A percentile compares a stretch with the other conserved stretches of the same genome.
These are phyloP conservation scores for Aspergillus wentii DNA, from an alignment of 495 filamentous ascomycete species.

Conservation along the genomic window DNA sequence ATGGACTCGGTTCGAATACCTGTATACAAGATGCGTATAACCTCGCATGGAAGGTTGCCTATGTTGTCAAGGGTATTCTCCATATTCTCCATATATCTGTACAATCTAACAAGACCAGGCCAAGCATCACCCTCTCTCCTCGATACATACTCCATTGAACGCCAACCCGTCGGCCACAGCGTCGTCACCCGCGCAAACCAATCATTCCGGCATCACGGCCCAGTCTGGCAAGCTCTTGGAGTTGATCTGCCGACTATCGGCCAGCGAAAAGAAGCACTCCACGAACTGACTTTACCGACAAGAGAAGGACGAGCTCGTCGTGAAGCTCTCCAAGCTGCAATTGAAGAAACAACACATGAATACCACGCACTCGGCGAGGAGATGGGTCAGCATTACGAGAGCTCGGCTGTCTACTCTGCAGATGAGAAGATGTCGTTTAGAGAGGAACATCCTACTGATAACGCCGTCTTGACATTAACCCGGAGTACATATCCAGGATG, in stretches of 20 bases:
- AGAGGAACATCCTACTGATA: constrained; percentile 23
- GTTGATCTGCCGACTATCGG: constrained; percentile 22
- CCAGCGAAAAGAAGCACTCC: constrained; percentile 21
- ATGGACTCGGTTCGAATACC: constrained; percentile 49
- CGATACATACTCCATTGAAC: constrained; percentile 38
- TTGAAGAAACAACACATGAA: constrained; percentile 40
- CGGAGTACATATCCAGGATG: constrained; percentile 44
- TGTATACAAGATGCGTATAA: constrained; percentile 54
- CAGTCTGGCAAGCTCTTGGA: constrained; percentile 43
- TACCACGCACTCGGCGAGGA: constrained; percentile 44
- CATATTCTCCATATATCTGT: constrained; percentile 30
- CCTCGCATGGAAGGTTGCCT: constrained; percentile 52
- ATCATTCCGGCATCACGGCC: constrained; percentile 37
- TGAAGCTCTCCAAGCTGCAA: constrained; percentile 19
- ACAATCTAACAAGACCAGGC: constrained; percentile 12
- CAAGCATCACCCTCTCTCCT: constrained; percentile 35
- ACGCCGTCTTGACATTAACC: constrained; percentile 15
- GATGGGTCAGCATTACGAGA: constrained; percentile 46
- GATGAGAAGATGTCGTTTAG: constrained; percentile 31
- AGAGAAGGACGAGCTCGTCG: constrained; percentile 28
- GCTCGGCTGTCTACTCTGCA: constrained; percentile 23
- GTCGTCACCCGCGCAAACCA: constrained; percentile 48
- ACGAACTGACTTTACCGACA: constrained; percentile 28
- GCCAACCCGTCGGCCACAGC: constrained; percentile 44
- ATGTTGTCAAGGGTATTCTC: constrained; percentile 38